Conservation (phyloP, 257 asterid genomes). For the Rehmannia glutinosa region DNA sequence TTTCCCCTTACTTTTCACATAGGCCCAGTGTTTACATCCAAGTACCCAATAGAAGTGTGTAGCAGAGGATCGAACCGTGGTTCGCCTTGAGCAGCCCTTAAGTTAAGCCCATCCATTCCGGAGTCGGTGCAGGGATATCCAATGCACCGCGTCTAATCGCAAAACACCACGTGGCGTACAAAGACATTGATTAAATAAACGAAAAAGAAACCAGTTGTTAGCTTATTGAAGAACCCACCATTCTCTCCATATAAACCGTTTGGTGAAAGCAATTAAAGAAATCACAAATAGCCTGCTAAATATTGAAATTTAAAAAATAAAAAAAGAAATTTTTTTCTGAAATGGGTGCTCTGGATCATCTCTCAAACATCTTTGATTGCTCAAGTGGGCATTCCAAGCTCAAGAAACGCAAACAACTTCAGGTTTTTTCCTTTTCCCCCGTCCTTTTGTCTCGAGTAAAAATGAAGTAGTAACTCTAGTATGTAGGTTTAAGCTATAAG, state of each 20-base stretch:
- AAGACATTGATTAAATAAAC: not conserved
- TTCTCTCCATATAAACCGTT: too few relatives aligned
- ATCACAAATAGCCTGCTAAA: too few relatives aligned
- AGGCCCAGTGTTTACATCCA: not conserved
- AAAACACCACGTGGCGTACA: not conserved
- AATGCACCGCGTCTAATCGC: not conserved
- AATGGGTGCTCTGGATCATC: constrained; percentile 87
- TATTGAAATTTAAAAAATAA: too few relatives aligned
- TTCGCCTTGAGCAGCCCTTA: too few relatives aligned
- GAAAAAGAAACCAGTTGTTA: too few relatives aligned
- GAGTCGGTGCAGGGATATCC: not conserved
- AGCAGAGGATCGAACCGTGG: not conserved
- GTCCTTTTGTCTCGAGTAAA: too few relatives aligned
- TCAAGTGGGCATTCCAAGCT: constrained; percentile 47
- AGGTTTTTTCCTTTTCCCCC: constrained; percentile 34
- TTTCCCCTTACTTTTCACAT: too few relatives aligned
- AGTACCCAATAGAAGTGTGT: not conserved
- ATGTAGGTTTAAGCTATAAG: too few relatives aligned
- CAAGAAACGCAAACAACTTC: constrained; percentile 78
- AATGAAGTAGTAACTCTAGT: too few relatives aligned
- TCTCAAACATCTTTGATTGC: constrained; percentile 77
- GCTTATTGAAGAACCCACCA: too few relatives aligned
- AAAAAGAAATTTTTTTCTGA: too few relatives aligned
- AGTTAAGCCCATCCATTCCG: not conserved
- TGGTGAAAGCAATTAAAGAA: too few relatives aligned